Conservation (phyloP, 495 filamentous ascomycete species). For the Lasiosphaeria ovina region DNA sequence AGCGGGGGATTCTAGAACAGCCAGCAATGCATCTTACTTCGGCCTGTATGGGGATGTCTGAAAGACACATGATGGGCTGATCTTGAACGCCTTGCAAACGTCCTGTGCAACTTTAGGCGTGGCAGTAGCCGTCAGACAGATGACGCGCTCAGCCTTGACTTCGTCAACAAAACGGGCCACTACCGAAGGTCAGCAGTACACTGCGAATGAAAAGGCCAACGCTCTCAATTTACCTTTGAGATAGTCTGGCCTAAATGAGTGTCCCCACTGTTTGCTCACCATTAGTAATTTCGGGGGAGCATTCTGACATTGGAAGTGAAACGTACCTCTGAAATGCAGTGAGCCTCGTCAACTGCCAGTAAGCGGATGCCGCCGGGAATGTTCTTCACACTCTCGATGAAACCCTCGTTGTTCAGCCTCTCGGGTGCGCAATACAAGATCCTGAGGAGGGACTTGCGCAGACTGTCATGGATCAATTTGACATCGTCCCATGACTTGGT, state of each 20-base stretch:
- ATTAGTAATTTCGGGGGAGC: background rate
- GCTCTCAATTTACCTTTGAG: slow-evolving; percentile 35
- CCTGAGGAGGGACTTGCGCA: slow-evolving; percentile 46
- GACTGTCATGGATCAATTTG: slow-evolving; percentile 42
- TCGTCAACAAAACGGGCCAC: slow-evolving; percentile 58
- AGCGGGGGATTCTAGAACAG: background rate
- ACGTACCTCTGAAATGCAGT: slow-evolving; percentile 52
- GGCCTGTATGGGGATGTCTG: slow-evolving; percentile 56
- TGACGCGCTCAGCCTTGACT: slow-evolving; percentile 53
- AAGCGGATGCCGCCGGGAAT: slow-evolving; percentile 53
- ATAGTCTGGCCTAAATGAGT: slow-evolving; percentile 59
- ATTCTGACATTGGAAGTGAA: background rate
- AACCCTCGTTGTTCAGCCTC: slow-evolving; percentile 57
- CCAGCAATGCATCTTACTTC: slow-evolving; percentile 30
- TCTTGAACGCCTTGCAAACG: slow-evolving; percentile 51
- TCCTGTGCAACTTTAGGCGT: slow-evolving; percentile 54
- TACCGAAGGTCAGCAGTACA: slow-evolving; percentile 3
- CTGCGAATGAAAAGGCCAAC: background rate
- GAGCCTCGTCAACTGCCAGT: slow-evolving; percentile 58
- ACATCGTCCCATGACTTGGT: slow-evolving; percentile 46
- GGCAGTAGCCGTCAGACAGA: slow-evolving; percentile 59
- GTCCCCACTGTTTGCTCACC: slow-evolving; percentile 47
- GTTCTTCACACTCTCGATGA: slow-evolving; percentile 52
- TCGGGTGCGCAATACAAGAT: slow-evolving; percentile 60
- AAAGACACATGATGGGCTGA: slow-evolving; percentile 47